Base-by-base conservation (phyloP, 2,329 filamentous ascomycete species). In the Scedosporium minutisporum region DNA sequence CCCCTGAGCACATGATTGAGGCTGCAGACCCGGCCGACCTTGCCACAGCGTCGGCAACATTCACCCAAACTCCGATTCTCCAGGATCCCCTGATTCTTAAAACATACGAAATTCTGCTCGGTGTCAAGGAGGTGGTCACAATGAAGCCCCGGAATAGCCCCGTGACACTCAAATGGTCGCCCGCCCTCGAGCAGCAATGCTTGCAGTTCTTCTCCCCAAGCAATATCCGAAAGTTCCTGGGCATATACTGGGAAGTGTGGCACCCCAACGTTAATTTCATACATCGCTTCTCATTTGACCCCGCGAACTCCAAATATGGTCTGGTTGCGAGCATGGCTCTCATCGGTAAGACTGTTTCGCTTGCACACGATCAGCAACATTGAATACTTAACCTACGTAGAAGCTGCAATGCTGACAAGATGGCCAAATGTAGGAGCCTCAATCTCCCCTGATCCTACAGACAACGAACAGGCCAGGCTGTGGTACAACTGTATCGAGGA, bases 401-500 rank as follows among this genome's bases (percentile, higher is more conserved):
- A 64, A 4, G 29, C 2, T 12, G 12, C 1, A 33, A 33, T 33
- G 9, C 29, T 33, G 7, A 33, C 29, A 9, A 33, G 29, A 9
- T 7, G 29, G 6, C 29, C 7, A 33, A 33, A 9, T 14, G 14
- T 53, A 69, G 68, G 69, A 3, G 68, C 67, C 2, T 68, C 65
- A 58, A 65, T 75, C 12, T 75, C 73, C 1, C 71, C 73, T 0
- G 67, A 72, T 27, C 63, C 63, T 27, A 57, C 63, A 16, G 72
- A 75, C 62, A 69, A 67, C 44, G 67, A 69, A 42, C 68, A 72
- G 14, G 72, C 71, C 1, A 69, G 64, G 18, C 64, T 68, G 44
- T 75, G 73, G 73, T 71, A 73, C 64, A 72, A 75, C 64, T 72
- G 70, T 48, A 72, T 75, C 6, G 74, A 76, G 59, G 73, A 72